Evolutionary conservation across 306 rosid species (phyloP).

Genomic region (Cercis canadensis): DNA sequence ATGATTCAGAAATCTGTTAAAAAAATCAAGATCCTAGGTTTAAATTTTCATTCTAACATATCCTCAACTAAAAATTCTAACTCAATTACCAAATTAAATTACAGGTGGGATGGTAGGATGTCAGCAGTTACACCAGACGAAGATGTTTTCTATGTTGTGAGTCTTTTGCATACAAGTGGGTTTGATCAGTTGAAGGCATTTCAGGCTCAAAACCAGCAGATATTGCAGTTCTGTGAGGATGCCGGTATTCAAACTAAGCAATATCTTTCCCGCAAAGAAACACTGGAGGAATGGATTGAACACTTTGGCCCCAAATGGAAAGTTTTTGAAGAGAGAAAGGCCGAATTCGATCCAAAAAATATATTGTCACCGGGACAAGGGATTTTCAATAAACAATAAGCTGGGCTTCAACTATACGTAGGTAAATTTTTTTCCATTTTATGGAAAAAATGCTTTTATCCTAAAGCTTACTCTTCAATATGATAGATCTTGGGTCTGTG

Average conservation of each 20-base stretch:
- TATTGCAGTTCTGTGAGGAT: conserved; percentile 38
- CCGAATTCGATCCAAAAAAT: conserved; percentile 47
- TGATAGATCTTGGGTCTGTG: no score
- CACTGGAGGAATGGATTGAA: conserved; percentile 41
- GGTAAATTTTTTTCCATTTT: no score
- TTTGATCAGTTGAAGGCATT: conserved; percentile 25
- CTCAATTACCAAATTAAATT: no score
- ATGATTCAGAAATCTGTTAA: no score
- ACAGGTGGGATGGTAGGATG: conserved; percentile 57
- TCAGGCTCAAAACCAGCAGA: conserved; percentile 38
- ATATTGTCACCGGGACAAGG: conserved; percentile 59
- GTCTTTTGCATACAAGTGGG: conserved; percentile 42
- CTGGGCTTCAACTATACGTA: no score
- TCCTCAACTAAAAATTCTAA: no score
- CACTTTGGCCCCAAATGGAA: conserved; percentile 62
- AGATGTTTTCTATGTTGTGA: conserved; percentile 48
- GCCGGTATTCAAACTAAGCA: conserved; percentile 40
- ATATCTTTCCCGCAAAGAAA: conserved; percentile 51
- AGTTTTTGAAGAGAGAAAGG: conserved; percentile 37
- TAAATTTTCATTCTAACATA: no score
- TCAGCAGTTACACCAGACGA: conserved; percentile 54
- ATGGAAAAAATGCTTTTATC: no score
- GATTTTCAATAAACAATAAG: conserved; percentile 38
- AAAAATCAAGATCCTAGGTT: no score
- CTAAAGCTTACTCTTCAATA: no score